phyloP scores from a whole-genome alignment of 148 eudicot genomes.

The Camellia lanceoleosa region DNA sequence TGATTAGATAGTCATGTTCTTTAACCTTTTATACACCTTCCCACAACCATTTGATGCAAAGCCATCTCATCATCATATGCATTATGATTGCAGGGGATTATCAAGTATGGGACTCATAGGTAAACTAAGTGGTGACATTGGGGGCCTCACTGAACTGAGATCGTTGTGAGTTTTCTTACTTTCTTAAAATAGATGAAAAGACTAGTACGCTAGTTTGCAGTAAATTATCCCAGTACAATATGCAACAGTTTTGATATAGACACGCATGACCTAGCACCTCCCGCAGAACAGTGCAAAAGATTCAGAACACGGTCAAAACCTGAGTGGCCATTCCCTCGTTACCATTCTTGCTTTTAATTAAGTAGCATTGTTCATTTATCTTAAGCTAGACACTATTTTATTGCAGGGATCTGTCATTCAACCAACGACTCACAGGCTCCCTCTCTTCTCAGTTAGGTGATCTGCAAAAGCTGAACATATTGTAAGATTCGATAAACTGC shows the following conservation, averaged over 20 bases:
- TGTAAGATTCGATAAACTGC: conserved; percentile 46
- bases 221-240: background rate
- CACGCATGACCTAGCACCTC: background rate
- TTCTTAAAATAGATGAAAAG: conserved; percentile 2
- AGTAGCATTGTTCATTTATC: conserved; percentile 1
- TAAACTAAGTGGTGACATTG: conserved; percentile 71
- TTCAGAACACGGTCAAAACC: background rate
- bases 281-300: background rate
- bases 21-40: background rate
- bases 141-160: conserved; percentile 62
- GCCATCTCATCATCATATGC: background rate
- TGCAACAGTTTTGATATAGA: background rate
- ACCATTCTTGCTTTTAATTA: background rate
- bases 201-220: background rate
- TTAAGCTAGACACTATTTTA: conserved; percentile 14
- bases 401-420: conserved; percentile 83
- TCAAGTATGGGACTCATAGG: conserved; percentile 85
- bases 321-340: background rate
- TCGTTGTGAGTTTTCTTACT: conserved; percentile 56
- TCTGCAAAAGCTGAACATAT: conserved; percentile 51
- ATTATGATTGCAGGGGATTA: conserved; percentile 51
- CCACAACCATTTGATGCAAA: background rate
- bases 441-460: conserved; percentile 69
- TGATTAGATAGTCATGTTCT: background rate
- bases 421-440: conserved; percentile 68